phyloP scores from a whole-genome alignment of 495 filamentous ascomycete species.

The Filosporella fistucella region DNA sequence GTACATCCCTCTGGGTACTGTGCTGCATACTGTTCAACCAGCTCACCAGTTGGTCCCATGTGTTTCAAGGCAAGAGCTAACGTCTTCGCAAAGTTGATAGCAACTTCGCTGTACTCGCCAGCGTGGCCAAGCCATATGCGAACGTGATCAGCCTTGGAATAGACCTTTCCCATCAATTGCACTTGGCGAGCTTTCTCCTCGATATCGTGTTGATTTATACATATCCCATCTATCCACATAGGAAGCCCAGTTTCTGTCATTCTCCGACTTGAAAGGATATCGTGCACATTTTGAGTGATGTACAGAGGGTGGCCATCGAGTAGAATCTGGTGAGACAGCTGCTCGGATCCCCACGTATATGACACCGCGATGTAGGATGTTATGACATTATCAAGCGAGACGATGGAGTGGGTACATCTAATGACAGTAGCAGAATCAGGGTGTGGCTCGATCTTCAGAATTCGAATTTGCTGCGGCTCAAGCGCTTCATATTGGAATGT shows the following conservation, averaged over 20 bases:
- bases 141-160: conserved; percentile 17
- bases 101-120: background rate
- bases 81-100: background rate
- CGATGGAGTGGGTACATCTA: too few species aligned
- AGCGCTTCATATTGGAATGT: too few species aligned
- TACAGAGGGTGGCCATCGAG: background rate
- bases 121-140: conserved; percentile 21
- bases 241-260: background rate
- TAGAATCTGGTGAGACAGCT: background rate
- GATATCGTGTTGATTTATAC: conserved; percentile 24
- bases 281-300: background rate
- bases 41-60: background rate
- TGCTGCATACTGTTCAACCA: too few species aligned
- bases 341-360: background rate
- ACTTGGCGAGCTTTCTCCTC: conserved; percentile 20
- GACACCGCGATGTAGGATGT: background rate
- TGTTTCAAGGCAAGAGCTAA: background rate
- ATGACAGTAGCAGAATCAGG: too few species aligned
- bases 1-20: too few species aligned
- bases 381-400: background rate
- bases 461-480: too few species aligned
- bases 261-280: background rate
- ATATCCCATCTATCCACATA: conserved; percentile 22
- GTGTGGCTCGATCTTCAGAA: too few species aligned
- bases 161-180: conserved; percentile 24